Base-by-base conservation (phyloP, 2,329 filamentous ascomycete genomes). In the Aureobasidium melanogenum region DNA sequence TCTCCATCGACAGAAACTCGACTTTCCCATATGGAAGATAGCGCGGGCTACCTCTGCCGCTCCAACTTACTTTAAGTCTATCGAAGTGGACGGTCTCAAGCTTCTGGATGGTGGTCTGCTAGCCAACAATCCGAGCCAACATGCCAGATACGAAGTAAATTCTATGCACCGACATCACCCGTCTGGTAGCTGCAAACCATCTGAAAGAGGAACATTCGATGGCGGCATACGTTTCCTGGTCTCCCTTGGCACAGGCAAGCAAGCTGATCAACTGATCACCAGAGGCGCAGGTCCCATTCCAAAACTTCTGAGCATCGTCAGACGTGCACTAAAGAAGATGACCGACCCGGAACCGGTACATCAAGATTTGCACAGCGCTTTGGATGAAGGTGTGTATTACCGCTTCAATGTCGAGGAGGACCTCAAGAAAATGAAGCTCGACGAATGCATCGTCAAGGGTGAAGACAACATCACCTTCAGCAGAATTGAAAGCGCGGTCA, bases 51-150 rank as follows among this genome's bases (percentile, higher is more conserved):
- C 70, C 3, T 69, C 69, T 3, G 70, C 71, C 10, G 70, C 71
- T 0, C 60, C 69, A 0, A 66, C 66, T 2, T 73, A 71, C 59
- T 73, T 73, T 61, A 62, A 67, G 1, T 60, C 72, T 0, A 73
- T 80, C 28, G 36, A 62, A 1, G 70, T 81, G 30, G 72, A 71
- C 0, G 63, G 62, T 1, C 70, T 69, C 2, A 52, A 63, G 0
- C 60, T 67, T 17, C 8, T 57, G 2, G 79, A 81, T 64, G 78
- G 76, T 0, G 77, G 72, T 0, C 63, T 74, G 5, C 72, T 74
- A 0, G 66, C 60, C 1, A 82, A 81, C 67, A 82, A 82, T 61
- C 80, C 79, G 1, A 68, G 77, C 32, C 63, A 67, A 4, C 63
- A 71, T 26, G 65, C 79, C 4, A 76, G 72, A 73, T 69, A 70